Evolutionary conservation across 2,329 filamentous ascomycete species (phyloP).

Genomic region (Sarocladiaceae sp.): DNA sequence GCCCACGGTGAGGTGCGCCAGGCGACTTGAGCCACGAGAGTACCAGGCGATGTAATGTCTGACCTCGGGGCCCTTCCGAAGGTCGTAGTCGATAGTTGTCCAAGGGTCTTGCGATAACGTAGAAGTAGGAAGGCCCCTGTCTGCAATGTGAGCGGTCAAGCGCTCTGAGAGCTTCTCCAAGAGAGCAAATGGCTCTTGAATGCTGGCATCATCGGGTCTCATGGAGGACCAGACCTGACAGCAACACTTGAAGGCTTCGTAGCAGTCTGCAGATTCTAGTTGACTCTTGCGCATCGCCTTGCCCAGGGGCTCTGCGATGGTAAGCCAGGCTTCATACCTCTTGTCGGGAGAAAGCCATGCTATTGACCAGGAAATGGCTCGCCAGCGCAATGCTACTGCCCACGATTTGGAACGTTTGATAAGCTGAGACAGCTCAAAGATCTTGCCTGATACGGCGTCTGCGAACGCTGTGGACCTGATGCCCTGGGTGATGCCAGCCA

Average conservation of each 20-base stretch:
- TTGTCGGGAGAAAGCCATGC: slow-evolving; percentile 27
- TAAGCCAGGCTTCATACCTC: slow-evolving; percentile 25
- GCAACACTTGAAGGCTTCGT: slow-evolving; percentile 35
- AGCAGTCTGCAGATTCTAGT: slow-evolving; percentile 27
- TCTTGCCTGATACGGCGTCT: slow-evolving; percentile 32
- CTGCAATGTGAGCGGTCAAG: slow-evolving; percentile 23
- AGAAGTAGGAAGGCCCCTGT: background rate
- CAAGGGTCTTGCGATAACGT: background rate
- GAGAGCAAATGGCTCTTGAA: slow-evolving; percentile 23
- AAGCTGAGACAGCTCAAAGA: slow-evolving; percentile 29
- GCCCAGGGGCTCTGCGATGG: slow-evolving; percentile 24
- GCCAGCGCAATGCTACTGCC: slow-evolving; percentile 33
- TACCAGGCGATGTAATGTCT: slow-evolving; percentile 30
- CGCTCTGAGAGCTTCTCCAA: slow-evolving; percentile 27
- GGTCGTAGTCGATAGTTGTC: slow-evolving; percentile 13
- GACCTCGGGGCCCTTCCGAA: slow-evolving; percentile 19
- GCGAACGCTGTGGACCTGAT: slow-evolving; percentile 34
- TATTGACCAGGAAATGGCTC: slow-evolving; percentile 28
- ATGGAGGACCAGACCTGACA: slow-evolving; percentile 31
- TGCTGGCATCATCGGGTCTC: slow-evolving; percentile 27
- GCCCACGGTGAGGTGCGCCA: slow-evolving; percentile 22
- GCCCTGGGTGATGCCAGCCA: slow-evolving; percentile 36
- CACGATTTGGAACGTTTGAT: slow-evolving; percentile 21
- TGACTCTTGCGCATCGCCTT: slow-evolving; percentile 26
- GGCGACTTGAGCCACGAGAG: slow-evolving; percentile 24